Conservation (phyloP, 192 early-diverging fungal genomes). For the Linnemannia elongata region DNA sequence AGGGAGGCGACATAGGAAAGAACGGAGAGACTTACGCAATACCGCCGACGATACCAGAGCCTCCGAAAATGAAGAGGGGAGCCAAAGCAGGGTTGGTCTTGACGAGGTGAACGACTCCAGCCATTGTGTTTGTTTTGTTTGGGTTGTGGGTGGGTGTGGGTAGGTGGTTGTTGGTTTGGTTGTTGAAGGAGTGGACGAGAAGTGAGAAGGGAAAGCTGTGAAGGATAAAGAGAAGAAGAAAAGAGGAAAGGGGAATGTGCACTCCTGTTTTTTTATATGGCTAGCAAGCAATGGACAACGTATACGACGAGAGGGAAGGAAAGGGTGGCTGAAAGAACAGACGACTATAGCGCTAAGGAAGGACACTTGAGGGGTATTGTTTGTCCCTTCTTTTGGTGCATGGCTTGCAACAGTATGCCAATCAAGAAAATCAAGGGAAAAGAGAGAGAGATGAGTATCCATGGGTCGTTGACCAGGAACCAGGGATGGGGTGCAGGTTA, state of each 20-base stretch:
- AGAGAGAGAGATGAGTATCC: neutral
- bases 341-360: neutral
- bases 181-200: neutral
- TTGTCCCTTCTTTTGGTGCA: neutral
- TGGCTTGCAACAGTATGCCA: neutral
- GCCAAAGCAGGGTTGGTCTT: conserved; percentile 43
- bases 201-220: neutral
- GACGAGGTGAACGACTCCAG: conserved; percentile 43
- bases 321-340: neutral
- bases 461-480: neutral
- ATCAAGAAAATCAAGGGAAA: neutral
- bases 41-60: conserved; percentile 45
- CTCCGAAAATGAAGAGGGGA: conserved; percentile 54
- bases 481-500: neutral
- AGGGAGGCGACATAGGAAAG: neutral
- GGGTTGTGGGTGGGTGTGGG: neutral
- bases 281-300: neutral
- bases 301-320: neutral
- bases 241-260: neutral
- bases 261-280: conserved; percentile 15
- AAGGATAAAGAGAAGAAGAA: neutral
- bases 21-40: conserved; percentile 44
- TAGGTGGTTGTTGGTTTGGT: neutral
- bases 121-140: conserved; percentile 22
- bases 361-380: neutral